Conservation (phyloP, 2,329 filamentous ascomycete species). For the Cercospora beticola region DNA sequence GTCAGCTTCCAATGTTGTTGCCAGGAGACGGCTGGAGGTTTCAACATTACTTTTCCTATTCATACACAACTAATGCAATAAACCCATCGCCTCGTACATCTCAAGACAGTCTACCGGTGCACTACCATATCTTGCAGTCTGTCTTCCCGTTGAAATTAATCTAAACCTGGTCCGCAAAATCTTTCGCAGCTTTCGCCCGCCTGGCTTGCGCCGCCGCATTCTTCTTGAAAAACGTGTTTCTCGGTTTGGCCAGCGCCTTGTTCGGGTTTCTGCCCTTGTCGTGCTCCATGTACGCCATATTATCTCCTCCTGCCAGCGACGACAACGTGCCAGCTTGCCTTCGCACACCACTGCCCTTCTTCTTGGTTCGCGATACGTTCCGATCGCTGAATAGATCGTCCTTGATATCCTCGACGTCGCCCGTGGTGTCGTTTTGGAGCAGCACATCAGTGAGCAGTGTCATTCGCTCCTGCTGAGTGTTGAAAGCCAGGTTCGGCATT, state of each 20-base stretch:
- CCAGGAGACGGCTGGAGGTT: background rate
- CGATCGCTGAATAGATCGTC: conserved; percentile 66
- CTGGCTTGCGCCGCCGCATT: conserved; percentile 40
- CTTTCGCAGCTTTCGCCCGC: conserved; percentile 30
- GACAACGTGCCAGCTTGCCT: conserved; percentile 82
- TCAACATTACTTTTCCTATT: background rate
- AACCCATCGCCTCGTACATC: background rate
- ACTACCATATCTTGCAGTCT: conserved; percentile 1
- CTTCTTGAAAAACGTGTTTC: conserved; percentile 49
- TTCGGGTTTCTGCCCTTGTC: conserved; percentile 43
- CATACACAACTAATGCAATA: background rate
- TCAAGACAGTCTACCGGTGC: background rate
- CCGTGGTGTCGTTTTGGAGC: conserved; percentile 76
- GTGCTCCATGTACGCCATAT: conserved; percentile 78
- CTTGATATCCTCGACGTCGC: conserved; percentile 67
- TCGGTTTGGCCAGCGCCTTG: conserved; percentile 47
- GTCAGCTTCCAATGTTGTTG: background rate
- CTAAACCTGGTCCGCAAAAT: conserved; percentile 13
- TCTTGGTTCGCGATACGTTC: conserved; percentile 42
- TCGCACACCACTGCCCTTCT: conserved; percentile 59
- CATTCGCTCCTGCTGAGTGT: conserved; percentile 73
- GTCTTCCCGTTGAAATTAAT: background rate
- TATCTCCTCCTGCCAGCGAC: conserved; percentile 85
- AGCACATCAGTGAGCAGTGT: conserved; percentile 87
- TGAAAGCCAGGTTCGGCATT: conserved; percentile 76